Evolutionary conservation across 192 early-diverging fungal species (phyloP), one percentile per base, ranked within the genome.

Genomic region (Backusella parvicylindrica): DNA sequence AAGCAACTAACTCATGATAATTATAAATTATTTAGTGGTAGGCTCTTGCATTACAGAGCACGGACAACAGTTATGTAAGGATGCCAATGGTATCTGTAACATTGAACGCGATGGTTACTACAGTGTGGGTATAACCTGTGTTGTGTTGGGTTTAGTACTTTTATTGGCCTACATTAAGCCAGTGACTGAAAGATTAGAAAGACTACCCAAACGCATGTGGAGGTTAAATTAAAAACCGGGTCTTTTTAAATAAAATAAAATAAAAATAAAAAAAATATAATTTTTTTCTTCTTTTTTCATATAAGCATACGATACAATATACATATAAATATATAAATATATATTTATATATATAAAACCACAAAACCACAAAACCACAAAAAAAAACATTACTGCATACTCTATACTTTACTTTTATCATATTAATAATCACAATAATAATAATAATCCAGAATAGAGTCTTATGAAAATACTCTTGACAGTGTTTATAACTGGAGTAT

Each of bases 51-150:
- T 6, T 28, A 15, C 64, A 15, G 64, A 66, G 33, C 28, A 33
- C 28, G 64, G 33, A 35, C 28, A 35, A 13, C 31, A 66, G 16
- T 8, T 66, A 21, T 66, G 64, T 12, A 66, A 66, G 33, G 64
- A 66, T 2, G 33, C 33, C 31, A 35, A 66, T 28, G 64, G 64
- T 9, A 8, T 66, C 28, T 99, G 97, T 83, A 64, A 83, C 6
- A 79, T 90, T 36, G 68, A 79, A 32, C 89, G 84, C 72, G 97
- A 99, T 78, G 97, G 97, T 1, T 99, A 97, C 82, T 97, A 95
- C 75, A 80, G 88, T 77, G 95, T 95, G 21, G 89, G 90, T 12
- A 82, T 86, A 0, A 76, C 85, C 6, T 96, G 93, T 73, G 84
- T 95, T 0, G n/a, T 91, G 6, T n/a, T 94, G 49, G 93, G 95